Percentiles rank a stretch among this genome's conserved stretches.
phyloP scores from a whole-genome alignment of 225 moss, liverwort and hornwort species.

The Physcomitrium patens region DNA sequence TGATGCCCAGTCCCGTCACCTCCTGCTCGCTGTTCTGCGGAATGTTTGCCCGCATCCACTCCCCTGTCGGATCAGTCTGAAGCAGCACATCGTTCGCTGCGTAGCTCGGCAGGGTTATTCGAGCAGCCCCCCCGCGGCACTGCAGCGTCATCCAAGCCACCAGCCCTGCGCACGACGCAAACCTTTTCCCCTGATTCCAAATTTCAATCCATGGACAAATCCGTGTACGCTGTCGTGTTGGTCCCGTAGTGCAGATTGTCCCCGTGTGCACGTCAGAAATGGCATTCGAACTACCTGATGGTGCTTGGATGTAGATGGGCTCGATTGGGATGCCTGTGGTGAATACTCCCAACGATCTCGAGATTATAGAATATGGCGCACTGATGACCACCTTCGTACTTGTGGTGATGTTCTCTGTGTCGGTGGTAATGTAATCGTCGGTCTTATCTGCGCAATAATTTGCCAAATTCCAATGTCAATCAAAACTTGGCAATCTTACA shows the following conservation, averaged over 20 bases:
- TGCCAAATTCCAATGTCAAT: conserved; percentile 11
- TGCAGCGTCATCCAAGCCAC: conserved; percentile 54
- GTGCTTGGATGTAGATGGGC: conserved; percentile 59
- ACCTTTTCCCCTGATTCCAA: too few species aligned
- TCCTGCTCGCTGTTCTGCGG: conserved; percentile 33
- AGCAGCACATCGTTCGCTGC: conserved; percentile 51
- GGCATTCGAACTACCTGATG: conserved; percentile 39
- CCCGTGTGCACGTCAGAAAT: neutral
- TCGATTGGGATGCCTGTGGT: conserved; percentile 58
- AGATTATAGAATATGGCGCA: conserved; percentile 39
- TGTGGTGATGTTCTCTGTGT: conserved; percentile 23
- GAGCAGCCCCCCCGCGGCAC: conserved; percentile 63
- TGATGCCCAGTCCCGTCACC: conserved; percentile 53
- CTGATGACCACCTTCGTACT: conserved; percentile 38
- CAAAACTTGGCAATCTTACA: too few species aligned
- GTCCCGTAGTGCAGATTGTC: too few species aligned
- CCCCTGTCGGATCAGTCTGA: conserved; percentile 46
- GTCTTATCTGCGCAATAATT: conserved; percentile 30
- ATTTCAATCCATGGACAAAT: too few species aligned
- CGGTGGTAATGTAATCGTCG: conserved; percentile 34
- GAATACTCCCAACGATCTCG: conserved; percentile 51
- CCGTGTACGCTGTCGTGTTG: too few species aligned
- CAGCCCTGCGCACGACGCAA: conserved; percentile 30
- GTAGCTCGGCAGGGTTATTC: conserved; percentile 39
- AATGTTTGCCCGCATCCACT: conserved; percentile 46